Percentiles rank a stretch among this genome's conserved stretches.
phyloP scores from a whole-genome alignment of 163 green algal genomes.

The Scenedesmus sp. region DNA sequence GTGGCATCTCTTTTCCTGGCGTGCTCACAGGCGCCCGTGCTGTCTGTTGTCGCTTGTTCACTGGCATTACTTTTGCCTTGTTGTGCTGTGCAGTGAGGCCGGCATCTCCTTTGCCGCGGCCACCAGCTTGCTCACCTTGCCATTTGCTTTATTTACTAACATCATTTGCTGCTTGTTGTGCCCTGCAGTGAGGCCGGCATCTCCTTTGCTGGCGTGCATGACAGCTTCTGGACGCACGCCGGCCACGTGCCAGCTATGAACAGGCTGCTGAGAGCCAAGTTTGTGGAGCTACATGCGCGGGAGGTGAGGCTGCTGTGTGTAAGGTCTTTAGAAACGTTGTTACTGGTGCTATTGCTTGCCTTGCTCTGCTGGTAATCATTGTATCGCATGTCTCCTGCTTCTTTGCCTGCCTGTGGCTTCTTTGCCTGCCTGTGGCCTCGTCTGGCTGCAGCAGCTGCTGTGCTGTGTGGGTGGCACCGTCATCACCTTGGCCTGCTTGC shows the following conservation, averaged over 20 bases:
- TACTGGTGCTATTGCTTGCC: background rate
- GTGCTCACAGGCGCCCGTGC: background rate
- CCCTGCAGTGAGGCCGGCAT: constrained; percentile 57
- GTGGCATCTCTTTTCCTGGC: background rate
- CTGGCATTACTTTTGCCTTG: too few relatives aligned
- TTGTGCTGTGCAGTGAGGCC: too few relatives aligned
- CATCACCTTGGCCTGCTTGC: too few relatives aligned
- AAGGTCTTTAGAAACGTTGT: too few relatives aligned
- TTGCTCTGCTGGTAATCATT: background rate
- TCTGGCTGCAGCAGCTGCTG: background rate
- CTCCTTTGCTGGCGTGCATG: constrained; percentile 93
- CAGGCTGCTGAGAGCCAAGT: constrained; percentile 84
- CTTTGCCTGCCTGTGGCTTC: background rate
- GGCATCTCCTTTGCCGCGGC: too few relatives aligned
- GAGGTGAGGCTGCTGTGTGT: constrained; percentile 39
- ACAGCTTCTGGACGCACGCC: constrained; percentile 99
- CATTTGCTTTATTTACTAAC: background rate
- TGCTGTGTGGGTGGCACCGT: background rate
- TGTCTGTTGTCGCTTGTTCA: background rate
- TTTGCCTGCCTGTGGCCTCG: background rate
- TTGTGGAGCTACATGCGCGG: constrained; percentile 89
- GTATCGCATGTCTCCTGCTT: background rate
- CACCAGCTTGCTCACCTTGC: background rate
- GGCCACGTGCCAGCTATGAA: constrained; percentile 85
- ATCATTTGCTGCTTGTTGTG: too few relatives aligned